A percentile compares a stretch with the other conserved stretches of the same genome.
Conservation (phyloP, 2,329 filamentous ascomycete species). For the Chlorencoelia australis region DNA sequence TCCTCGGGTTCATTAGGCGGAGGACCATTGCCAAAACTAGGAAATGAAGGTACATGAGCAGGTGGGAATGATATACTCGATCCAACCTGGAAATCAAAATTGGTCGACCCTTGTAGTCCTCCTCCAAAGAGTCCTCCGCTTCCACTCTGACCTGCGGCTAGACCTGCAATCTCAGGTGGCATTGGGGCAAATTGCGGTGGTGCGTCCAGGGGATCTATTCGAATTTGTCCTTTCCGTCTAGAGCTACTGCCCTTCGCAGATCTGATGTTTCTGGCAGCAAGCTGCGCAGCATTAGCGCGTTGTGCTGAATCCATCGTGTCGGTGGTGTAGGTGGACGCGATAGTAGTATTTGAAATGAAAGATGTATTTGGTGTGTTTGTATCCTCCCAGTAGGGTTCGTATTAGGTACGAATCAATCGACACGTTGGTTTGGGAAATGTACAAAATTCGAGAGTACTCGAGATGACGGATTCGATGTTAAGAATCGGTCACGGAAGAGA, state of each 20-base stretch:
- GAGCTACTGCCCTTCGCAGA: slow-evolving; percentile 12
- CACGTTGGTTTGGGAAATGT: background rate
- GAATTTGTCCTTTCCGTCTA: background rate
- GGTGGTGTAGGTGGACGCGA: background rate
- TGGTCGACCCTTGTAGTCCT: slow-evolving; percentile 19
- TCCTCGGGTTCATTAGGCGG: slow-evolving; percentile 7
- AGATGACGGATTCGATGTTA: background rate
- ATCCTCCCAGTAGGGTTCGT: background rate
- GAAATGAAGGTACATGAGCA: slow-evolving; percentile 9
- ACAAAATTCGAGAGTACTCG: background rate
- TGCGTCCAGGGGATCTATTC: background rate
- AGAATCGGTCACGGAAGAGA: background rate
- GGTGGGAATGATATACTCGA: background rate
- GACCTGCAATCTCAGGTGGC: slow-evolving; percentile 2
- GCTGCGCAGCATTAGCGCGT: slow-evolving; percentile 26
- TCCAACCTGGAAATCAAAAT: slow-evolving; percentile 18
- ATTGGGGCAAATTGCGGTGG: too few species aligned
- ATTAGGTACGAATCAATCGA: background rate
- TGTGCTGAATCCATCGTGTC: slow-evolving; percentile 17
- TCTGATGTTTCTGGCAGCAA: slow-evolving; percentile 25
- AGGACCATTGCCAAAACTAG: slow-evolving; percentile 4
- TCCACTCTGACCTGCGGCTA: slow-evolving; percentile 4
- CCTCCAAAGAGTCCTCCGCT: slow-evolving; percentile 23
- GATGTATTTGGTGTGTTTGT: background rate
- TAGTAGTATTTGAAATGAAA: background rate